phyloP scores from a whole-genome alignment of 2,329 filamentous ascomycete species.

The Talaromyces sp. region DNA sequence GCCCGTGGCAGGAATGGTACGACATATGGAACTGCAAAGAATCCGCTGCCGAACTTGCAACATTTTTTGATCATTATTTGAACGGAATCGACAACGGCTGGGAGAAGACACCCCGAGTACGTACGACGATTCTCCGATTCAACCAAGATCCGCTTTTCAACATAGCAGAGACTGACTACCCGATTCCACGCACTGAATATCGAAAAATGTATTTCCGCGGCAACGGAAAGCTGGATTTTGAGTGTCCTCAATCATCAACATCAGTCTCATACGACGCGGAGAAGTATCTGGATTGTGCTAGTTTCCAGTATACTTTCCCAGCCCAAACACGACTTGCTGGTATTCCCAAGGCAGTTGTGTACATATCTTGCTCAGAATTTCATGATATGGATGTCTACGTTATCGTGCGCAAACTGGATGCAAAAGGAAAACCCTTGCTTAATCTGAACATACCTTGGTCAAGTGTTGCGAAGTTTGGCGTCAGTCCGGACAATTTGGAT shows the following conservation, averaged over 20 bases:
- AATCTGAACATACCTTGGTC: constrained; percentile 38
- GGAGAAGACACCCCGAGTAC: not conserved
- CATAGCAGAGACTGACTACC: not conserved
- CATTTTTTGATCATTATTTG: not conserved
- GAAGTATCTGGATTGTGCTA: constrained; percentile 10
- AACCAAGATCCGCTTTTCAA: not conserved
- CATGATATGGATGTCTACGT: constrained; percentile 43
- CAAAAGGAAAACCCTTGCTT: constrained; percentile 34
- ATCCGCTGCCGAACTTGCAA: not conserved
- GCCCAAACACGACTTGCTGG: constrained; percentile 35
- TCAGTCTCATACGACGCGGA: constrained; percentile 23
- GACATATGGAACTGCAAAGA: constrained; percentile 3
- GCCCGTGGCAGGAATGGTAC: constrained; percentile 1
- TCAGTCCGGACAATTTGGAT: not conserved
- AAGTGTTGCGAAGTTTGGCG: not conserved
- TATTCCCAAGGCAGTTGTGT: constrained; percentile 38
- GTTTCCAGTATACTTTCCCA: constrained; percentile 32
- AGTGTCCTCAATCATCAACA: not conserved
- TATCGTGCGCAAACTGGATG: constrained; percentile 39
- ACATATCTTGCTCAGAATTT: constrained; percentile 34
- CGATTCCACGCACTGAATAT: not conserved
- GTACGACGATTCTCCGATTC: not conserved
- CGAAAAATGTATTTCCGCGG: not conserved
- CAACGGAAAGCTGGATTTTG: not conserved
- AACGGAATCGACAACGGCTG: not conserved